Conservation (phyloP, 495 filamentous ascomycete genomes). For the Aspergillus incahuasiensis region DNA sequence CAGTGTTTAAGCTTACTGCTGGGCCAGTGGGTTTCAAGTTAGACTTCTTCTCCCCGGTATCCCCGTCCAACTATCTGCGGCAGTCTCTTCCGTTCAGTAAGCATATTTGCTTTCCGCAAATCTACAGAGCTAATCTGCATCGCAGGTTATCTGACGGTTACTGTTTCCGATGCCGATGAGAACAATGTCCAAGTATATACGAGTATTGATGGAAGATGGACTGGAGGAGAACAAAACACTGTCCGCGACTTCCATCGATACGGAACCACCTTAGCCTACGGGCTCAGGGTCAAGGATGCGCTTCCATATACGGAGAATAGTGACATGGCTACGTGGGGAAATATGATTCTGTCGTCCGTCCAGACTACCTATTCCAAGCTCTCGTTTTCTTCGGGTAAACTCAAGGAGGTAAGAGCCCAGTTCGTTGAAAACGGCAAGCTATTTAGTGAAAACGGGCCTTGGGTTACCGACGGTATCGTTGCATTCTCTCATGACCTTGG, state of each 20-base stretch:
- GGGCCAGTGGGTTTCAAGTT: conserved; percentile 37
- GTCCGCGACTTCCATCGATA: conserved; percentile 24
- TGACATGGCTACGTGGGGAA: conserved; percentile 46
- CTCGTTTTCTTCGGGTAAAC: conserved; percentile 25
- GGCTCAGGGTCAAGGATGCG: conserved; percentile 34
- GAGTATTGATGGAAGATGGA: conserved; percentile 50
- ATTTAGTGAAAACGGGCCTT: conserved; percentile 15
- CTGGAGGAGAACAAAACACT: conserved; percentile 31
- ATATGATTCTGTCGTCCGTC: conserved; percentile 29
- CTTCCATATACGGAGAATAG: conserved; percentile 34
- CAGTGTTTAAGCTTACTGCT: conserved; percentile 39
- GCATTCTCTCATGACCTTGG: conserved; percentile 45
- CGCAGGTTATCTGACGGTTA: conserved; percentile 63
- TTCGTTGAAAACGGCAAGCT: conserved; percentile 26
- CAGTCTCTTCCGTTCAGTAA: conserved; percentile 75
- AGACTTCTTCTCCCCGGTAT: conserved; percentile 81
- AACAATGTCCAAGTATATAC: conserved; percentile 42
- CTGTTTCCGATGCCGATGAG: conserved; percentile 35
- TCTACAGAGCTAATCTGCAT: not conserved
- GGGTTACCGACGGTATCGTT: conserved; percentile 26
- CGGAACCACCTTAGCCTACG: conserved; percentile 23
- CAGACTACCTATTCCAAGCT: conserved; percentile 25
- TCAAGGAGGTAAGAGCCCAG: conserved; percentile 16
- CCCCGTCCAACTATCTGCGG: conserved; percentile 72
- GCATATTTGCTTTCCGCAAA: not conserved